These are phyloP conservation scores for Calophaca sinica DNA, from an alignment of 306 rosid species.

Conservation along the genomic window DNA sequence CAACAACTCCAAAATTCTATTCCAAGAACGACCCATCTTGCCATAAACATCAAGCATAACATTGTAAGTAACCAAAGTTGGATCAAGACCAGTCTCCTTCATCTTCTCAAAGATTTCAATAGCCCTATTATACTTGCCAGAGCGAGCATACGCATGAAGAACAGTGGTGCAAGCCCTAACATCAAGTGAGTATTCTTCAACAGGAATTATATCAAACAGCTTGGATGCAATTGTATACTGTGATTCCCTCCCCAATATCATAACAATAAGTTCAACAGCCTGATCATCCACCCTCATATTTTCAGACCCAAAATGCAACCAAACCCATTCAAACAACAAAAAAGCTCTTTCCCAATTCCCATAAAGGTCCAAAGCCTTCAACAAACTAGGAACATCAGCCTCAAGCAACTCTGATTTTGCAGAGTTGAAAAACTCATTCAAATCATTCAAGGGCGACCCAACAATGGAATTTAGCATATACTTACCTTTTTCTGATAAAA, in stretches of 20 bases:
- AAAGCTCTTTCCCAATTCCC: conserved; percentile 82
- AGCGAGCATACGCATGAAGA: conserved; percentile 78
- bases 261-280: conserved; percentile 74
- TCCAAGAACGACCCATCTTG: conserved; percentile 97
- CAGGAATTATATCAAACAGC: conserved; percentile 78
- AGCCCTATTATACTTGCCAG: conserved; percentile 79
- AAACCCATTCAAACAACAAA: conserved; percentile 83
- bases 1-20: conserved; percentile 70
- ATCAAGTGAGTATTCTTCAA: conserved; percentile 81
- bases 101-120: conserved; percentile 72
- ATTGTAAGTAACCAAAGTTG: conserved; percentile 91
- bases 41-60: conserved; percentile 97
- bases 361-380: conserved; percentile 81
- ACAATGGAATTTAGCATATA: conserved; percentile 68
- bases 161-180: conserved; percentile 78
- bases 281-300: conserved; percentile 67
- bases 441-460: conserved; percentile 61
- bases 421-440: conserved; percentile 64
- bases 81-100: conserved; percentile 76
- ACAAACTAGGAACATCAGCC: conserved; percentile 70
- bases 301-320: conserved; percentile 55
- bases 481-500: conserved; percentile 73
- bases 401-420: conserved; percentile 66
- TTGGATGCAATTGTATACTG: conserved; percentile 81
- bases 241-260: conserved; percentile 86